A percentile compares a stretch with the other conserved stretches of the same genome.
Conservation (phyloP, 805 yeast genomes). For the Alloascoidea hylecoeti region DNA sequence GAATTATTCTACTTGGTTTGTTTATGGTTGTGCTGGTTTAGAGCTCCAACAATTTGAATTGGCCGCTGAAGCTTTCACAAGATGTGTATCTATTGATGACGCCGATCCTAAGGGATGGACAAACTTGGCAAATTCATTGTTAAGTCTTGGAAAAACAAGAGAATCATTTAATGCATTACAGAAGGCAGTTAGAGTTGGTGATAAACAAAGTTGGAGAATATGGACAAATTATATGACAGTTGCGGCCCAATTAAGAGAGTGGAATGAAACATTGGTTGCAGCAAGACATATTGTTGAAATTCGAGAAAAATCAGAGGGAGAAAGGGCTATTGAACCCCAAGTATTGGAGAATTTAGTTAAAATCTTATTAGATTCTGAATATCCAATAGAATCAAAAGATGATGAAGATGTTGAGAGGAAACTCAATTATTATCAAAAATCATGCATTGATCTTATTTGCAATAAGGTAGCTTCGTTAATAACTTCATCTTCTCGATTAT, state of each 20-base stretch:
- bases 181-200: slow-evolving; percentile 55
- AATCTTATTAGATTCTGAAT: slow-evolving; percentile 38
- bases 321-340: slow-evolving; percentile 57
- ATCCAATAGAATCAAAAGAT: slow-evolving; percentile 17
- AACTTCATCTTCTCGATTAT: slow-evolving; percentile 49
- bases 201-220: slow-evolving; percentile 70
- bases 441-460: slow-evolving; percentile 62
- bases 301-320: slow-evolving; percentile 42
- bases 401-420: slow-evolving; percentile 14
- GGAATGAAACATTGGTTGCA: slow-evolving; percentile 80
- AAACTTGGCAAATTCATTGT: slow-evolving; percentile 70
- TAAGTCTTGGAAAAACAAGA: slow-evolving; percentile 44
- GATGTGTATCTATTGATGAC: slow-evolving; percentile 81
- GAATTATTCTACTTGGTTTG: slow-evolving; percentile 73
- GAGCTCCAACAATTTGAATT: slow-evolving; percentile 56
- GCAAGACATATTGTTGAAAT: slow-evolving; percentile 46
- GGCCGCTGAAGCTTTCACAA: slow-evolving; percentile 84
- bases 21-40: slow-evolving; percentile 83
- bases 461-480: slow-evolving; percentile 53
- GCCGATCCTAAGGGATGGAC: slow-evolving; percentile 80
- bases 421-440: slow-evolving; percentile 46
- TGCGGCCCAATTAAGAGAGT: slow-evolving; percentile 69
- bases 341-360: slow-evolving; percentile 63
- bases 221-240: slow-evolving; percentile 81
- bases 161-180: slow-evolving; percentile 82